Evolutionary conservation across 345 rosid genomes (phyloP).

Genomic region (Chamaenerion angustifolium): DNA sequence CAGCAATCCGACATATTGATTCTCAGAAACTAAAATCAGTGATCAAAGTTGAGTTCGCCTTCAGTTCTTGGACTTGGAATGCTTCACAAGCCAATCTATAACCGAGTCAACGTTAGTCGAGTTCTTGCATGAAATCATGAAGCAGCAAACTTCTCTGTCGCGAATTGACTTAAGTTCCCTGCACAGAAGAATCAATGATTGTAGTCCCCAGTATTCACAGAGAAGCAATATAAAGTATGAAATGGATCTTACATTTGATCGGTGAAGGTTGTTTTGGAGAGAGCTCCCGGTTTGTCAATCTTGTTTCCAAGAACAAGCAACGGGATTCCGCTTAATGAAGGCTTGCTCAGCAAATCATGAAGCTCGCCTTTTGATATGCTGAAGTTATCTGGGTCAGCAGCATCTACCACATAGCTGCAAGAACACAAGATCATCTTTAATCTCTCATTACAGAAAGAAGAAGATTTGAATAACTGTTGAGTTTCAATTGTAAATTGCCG

Average conservation of each 20-base stretch:
- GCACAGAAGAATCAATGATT: conserved; percentile 16
- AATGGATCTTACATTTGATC: conserved; percentile 66
- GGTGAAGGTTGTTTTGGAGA: conserved; percentile 81
- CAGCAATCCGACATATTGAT: no score
- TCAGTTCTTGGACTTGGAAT: conserved; percentile 23
- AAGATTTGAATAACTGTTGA: no score
- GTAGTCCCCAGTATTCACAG: not conserved
- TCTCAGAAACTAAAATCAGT: no score
- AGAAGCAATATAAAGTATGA: not conserved
- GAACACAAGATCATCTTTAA: conserved; percentile 3
- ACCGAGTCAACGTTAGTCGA: conserved; percentile 69
- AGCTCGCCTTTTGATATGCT: conserved; percentile 67
- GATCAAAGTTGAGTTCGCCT: no score
- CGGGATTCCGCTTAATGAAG: conserved; percentile 74
- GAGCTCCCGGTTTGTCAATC: conserved; percentile 88
- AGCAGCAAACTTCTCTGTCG: conserved; percentile 87
- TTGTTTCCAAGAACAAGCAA: conserved; percentile 84
- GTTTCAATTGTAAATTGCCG: not conserved
- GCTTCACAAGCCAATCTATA: conserved; percentile 93
- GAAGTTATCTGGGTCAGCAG: conserved; percentile 63
- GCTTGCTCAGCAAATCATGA: conserved; percentile 63
- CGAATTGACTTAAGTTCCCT: conserved; percentile 64
- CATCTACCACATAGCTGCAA: conserved; percentile 79
- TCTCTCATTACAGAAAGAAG: not conserved
- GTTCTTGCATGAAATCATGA: conserved; percentile 96